Conservation (phyloP, 176 grass and related monocot genomes). For the Cenchrus purpureus region DNA sequence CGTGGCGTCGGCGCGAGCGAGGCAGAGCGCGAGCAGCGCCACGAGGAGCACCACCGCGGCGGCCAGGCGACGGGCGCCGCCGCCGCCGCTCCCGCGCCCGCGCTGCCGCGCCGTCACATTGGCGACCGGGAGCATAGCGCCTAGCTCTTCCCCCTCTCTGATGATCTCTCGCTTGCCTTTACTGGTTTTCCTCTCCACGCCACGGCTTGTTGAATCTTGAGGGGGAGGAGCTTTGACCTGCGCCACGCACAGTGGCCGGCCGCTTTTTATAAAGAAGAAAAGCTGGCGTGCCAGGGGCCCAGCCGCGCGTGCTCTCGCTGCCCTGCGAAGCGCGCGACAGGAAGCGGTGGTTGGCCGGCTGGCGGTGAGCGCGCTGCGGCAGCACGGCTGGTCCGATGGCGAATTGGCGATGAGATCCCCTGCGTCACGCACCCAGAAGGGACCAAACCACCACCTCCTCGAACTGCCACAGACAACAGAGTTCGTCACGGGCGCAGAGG, state of each 20-base stretch:
- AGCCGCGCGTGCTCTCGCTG: neutral
- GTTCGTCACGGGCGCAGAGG: neutral
- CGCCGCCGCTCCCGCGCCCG: no score
- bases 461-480: neutral
- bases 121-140: neutral
- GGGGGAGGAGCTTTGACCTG: slow-evolving; percentile 11
- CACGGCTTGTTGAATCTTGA: neutral
- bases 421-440: neutral
- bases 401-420: neutral
- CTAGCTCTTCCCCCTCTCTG: neutral
- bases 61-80: neutral
- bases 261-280: neutral
- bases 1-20: slow-evolving; percentile 30
- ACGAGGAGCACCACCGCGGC: slow-evolving; percentile 9
- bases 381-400: neutral
- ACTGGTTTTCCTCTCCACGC: neutral
- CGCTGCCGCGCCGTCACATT: slow-evolving; percentile 40
- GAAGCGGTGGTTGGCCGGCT: neutral
- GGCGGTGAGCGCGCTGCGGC: neutral
- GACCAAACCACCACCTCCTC: neutral
- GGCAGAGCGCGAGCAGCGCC: slow-evolving; percentile 33
- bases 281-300: neutral
- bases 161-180: neutral
- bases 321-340: neutral
- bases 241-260: slow-evolving; percentile 27